Evolutionary conservation across 2,329 filamentous ascomycete species (phyloP).

Genomic region (Clonostachys byssicola): DNA sequence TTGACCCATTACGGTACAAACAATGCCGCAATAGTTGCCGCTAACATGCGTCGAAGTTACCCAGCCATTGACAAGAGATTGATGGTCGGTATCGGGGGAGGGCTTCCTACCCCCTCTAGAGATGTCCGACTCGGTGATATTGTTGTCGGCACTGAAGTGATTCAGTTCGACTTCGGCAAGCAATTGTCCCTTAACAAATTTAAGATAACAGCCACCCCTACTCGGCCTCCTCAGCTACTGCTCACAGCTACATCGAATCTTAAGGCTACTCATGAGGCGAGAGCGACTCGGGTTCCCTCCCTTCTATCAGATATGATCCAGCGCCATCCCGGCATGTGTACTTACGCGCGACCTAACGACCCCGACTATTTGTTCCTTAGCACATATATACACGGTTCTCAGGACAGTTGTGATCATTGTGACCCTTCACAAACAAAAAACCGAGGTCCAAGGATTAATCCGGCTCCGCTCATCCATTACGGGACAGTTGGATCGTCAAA

Average conservation of each 20-base stretch:
- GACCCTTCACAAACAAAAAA: neutral
- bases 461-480: constrained; percentile 18
- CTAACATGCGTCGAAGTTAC: constrained; percentile 6
- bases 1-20: constrained; percentile 18
- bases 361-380: neutral
- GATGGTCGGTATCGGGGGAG: constrained; percentile 32
- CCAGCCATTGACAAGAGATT: constrained; percentile 14
- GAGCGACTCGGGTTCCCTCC: too few relatives aligned
- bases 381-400: neutral
- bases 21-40: constrained; percentile 10
- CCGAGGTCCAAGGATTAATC: constrained; percentile 7
- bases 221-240: neutral
- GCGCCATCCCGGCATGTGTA: too few relatives aligned
- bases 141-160: neutral
- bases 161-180: constrained; percentile 1
- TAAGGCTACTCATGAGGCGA: neutral
- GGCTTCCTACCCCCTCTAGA: constrained; percentile 12
- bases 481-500: constrained; percentile 26
- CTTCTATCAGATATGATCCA: too few relatives aligned
- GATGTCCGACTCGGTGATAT: constrained; percentile 4
- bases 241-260: neutral
- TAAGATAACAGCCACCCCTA: neutral
- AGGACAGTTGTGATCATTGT: neutral
- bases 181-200: neutral
- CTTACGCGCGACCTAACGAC: neutral